phyloP scores from a whole-genome alignment of 2,329 filamentous ascomycete genomes.

The Purpureocillium lavendulum region DNA sequence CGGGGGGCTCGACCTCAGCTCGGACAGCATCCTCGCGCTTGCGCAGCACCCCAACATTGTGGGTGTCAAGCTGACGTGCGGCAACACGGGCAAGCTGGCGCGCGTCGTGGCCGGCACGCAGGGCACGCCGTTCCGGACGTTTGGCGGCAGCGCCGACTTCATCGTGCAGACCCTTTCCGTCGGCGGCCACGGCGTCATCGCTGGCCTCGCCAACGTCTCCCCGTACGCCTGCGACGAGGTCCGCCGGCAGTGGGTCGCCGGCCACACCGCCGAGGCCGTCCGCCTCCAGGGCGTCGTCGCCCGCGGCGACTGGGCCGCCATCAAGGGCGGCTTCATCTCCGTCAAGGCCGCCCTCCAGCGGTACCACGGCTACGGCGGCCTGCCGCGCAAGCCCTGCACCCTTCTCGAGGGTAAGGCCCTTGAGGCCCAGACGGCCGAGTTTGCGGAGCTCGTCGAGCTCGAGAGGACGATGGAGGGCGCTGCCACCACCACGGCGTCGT shows the following conservation, averaged over 20 bases:
- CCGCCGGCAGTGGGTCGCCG: slow-evolving; percentile 50
- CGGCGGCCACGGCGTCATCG: slow-evolving; percentile 64
- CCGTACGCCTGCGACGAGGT: slow-evolving; percentile 57
- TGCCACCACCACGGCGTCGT: neutral
- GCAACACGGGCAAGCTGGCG: slow-evolving; percentile 53
- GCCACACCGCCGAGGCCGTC: slow-evolving; percentile 49
- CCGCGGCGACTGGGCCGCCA: slow-evolving; percentile 60
- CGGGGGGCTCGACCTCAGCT: slow-evolving; percentile 48
- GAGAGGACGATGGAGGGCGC: slow-evolving; percentile 21
- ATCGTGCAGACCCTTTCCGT: slow-evolving; percentile 61
- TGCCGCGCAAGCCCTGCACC: slow-evolving; percentile 42
- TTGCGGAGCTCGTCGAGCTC: slow-evolving; percentile 13
- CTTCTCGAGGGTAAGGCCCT: slow-evolving; percentile 15
- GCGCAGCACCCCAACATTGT: slow-evolving; percentile 48
- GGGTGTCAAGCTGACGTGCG: slow-evolving; percentile 56
- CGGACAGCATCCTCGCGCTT: slow-evolving; percentile 45
- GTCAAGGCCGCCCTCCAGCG: slow-evolving; percentile 58
- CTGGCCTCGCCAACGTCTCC: slow-evolving; percentile 62
- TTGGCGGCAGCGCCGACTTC: slow-evolving; percentile 68
- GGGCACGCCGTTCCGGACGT: slow-evolving; percentile 48
- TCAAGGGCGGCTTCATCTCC: slow-evolving; percentile 59
- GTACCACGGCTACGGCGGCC: slow-evolving; percentile 57
- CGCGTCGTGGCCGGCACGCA: slow-evolving; percentile 36
- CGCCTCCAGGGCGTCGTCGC: slow-evolving; percentile 57
- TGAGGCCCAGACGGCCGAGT: slow-evolving; percentile 12